These are phyloP conservation scores for Carpinus viminea DNA, from an alignment of 306 rosid genomes.

Conservation along the genomic window DNA sequence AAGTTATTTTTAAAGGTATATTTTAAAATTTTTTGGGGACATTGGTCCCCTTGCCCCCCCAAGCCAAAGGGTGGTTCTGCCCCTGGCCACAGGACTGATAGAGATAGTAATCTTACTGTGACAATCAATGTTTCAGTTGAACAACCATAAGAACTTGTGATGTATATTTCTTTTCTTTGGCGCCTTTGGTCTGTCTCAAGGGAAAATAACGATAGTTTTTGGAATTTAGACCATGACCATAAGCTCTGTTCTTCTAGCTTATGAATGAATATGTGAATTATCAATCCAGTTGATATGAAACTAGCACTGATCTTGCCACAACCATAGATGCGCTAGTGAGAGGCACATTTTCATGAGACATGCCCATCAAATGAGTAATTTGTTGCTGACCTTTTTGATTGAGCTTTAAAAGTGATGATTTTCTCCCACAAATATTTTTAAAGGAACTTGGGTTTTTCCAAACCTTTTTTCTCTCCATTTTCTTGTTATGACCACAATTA, in stretches of 20 bases:
- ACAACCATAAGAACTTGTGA: not conserved
- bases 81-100: not conserved
- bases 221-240: not conserved
- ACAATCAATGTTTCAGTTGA: not conserved
- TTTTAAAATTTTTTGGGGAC: too few relatives aligned
- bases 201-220: not conserved
- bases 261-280: not conserved
- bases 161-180: not conserved
- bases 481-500: not conserved
- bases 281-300: not conserved
- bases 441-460: not conserved
- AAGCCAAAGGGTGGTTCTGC: too few relatives aligned
- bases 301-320: not conserved
- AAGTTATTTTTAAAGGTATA: too few relatives aligned
- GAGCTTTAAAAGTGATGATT: not conserved
- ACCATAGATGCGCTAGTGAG: not conserved
- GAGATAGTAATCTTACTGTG: not conserved
- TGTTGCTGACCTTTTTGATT: not conserved
- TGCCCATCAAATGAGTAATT: not conserved
- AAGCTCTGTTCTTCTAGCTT: not conserved
- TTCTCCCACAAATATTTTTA: not conserved
- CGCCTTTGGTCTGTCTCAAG: not conserved
- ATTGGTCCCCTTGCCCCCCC: too few relatives aligned
- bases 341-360: not conserved
- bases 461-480: not conserved